These are phyloP conservation scores for Helianthus tuberosus DNA, from an alignment of 129 eudicot genomes.

Conservation along the genomic window DNA sequence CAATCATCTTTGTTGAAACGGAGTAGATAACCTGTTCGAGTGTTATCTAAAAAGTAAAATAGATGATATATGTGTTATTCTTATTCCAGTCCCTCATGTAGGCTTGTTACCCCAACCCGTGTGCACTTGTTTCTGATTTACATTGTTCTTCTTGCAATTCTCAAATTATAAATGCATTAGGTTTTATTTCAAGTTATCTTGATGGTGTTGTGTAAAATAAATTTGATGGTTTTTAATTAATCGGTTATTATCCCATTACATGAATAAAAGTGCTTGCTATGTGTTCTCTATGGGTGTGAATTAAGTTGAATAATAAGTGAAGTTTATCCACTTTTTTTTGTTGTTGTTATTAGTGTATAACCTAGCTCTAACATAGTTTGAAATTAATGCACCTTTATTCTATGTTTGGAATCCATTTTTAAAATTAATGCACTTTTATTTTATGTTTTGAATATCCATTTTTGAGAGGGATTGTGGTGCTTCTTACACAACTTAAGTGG, in stretches of 20 bases:
- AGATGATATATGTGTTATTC: too few relatives aligned
- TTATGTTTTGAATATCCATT: not conserved
- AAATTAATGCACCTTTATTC: too few relatives aligned
- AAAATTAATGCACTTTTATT: not conserved
- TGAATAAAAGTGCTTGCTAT: not conserved
- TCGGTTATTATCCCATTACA: not conserved
- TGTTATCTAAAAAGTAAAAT: too few relatives aligned
- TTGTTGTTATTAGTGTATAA: too few relatives aligned
- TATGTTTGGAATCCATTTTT: too few relatives aligned
- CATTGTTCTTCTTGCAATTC: too few relatives aligned
- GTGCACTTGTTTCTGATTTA: not conserved
- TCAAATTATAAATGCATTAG: not conserved
- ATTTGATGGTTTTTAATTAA: not conserved
- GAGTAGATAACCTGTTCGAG: too few relatives aligned
- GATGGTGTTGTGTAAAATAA: not conserved
- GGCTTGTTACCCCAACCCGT: too few relatives aligned
- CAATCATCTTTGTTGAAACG: too few relatives aligned
- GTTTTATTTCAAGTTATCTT: conserved; percentile 6
- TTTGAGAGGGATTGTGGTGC: not conserved
- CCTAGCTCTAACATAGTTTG: too few relatives aligned
- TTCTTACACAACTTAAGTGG: conserved; percentile 3
- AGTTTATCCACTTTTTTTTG: too few relatives aligned
- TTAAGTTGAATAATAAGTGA: not conserved
- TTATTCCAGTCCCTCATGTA: too few relatives aligned
- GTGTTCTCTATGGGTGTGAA: not conserved